Conservation (phyloP, 345 rosid genomes). For the Zanthoxylum bungeanum region DNA sequence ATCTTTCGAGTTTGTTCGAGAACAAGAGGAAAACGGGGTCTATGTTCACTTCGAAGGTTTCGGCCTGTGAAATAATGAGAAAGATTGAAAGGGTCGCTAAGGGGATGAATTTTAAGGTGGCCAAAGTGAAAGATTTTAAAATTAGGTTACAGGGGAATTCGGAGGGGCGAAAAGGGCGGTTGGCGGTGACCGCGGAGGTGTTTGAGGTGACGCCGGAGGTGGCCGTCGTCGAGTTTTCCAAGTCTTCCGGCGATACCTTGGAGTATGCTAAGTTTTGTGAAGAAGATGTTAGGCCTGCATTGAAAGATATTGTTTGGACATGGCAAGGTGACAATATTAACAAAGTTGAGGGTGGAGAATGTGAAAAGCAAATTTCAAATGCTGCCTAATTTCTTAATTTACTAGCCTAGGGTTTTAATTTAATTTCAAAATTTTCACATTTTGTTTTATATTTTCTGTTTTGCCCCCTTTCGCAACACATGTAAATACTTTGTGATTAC, state of each 20-base stretch:
- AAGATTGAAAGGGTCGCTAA: constrained; percentile 52
- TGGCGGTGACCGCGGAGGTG: constrained; percentile 57
- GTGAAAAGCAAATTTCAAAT: neutral
- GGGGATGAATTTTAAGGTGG: constrained; percentile 51
- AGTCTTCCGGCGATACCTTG: constrained; percentile 56
- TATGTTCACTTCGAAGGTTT: constrained; percentile 57
- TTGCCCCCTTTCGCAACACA: neutral
- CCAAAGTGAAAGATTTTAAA: constrained; percentile 43
- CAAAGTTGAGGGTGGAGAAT: neutral
- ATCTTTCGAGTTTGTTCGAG: constrained; percentile 70
- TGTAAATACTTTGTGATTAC: neutral
- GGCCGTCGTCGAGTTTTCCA: constrained; percentile 63
- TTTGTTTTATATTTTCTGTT: neutral
- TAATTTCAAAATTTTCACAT: neutral
- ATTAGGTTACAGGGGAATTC: constrained; percentile 41
- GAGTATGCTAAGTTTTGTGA: constrained; percentile 55
- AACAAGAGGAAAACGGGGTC: constrained; percentile 39
- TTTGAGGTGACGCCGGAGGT: constrained; percentile 63
- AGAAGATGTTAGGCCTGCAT: constrained; percentile 70
- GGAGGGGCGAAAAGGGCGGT: constrained; percentile 56
- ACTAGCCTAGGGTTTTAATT: neutral
- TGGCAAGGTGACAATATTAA: constrained; percentile 75
- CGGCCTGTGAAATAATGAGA: constrained; percentile 38
- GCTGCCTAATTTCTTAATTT: neutral
- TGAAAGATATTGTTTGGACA: constrained; percentile 77